Conservation (phyloP, 1,139 yeast genomes). For the Magnusiomyces tetraspermus region DNA sequence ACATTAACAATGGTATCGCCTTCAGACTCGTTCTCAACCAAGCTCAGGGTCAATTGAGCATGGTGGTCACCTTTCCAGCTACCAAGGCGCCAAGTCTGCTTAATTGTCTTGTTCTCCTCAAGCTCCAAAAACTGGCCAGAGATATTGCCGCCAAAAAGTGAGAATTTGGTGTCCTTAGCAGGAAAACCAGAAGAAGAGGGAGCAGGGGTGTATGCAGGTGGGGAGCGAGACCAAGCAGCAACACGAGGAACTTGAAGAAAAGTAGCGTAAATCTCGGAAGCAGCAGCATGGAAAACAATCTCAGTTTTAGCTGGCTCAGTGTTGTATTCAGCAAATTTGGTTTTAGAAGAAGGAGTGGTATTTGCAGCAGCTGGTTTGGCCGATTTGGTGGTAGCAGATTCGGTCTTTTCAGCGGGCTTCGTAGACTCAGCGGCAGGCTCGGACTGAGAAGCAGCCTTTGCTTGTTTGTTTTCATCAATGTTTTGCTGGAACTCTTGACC, state of each 20-base stretch:
- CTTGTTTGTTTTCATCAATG: slow-evolving; percentile 56
- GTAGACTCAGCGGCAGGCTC: neutral
- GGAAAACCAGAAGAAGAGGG: slow-evolving; percentile 42
- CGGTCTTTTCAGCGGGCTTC: slow-evolving; percentile 11
- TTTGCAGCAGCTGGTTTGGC: slow-evolving; percentile 13
- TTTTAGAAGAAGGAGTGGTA: slow-evolving; percentile 12
- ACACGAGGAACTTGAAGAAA: slow-evolving; percentile 68
- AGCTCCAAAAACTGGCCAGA: slow-evolving; percentile 57
- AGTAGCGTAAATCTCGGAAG: slow-evolving; percentile 72
- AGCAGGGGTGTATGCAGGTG: slow-evolving; percentile 56
- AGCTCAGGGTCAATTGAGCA: slow-evolving; percentile 55
- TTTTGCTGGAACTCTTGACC: slow-evolving; percentile 84
- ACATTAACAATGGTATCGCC: slow-evolving; percentile 78
- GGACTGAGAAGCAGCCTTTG: slow-evolving; percentile 38
- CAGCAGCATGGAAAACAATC: slow-evolving; percentile 76
- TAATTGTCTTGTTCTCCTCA: slow-evolving; percentile 46
- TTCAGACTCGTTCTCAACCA: slow-evolving; percentile 52
- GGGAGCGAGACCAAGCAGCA: slow-evolving; percentile 81
- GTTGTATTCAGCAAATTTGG: slow-evolving; percentile 41
- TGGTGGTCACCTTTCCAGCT: slow-evolving; percentile 83
- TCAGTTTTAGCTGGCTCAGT: slow-evolving; percentile 65
- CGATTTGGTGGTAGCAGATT: slow-evolving; percentile 14
- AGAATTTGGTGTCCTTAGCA: slow-evolving; percentile 46
- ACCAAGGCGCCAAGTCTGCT: slow-evolving; percentile 74
- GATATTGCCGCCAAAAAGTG: slow-evolving; percentile 83